Conservation (phyloP, 148 eudicot genomes). For the Rhododendron simsii region DNA sequence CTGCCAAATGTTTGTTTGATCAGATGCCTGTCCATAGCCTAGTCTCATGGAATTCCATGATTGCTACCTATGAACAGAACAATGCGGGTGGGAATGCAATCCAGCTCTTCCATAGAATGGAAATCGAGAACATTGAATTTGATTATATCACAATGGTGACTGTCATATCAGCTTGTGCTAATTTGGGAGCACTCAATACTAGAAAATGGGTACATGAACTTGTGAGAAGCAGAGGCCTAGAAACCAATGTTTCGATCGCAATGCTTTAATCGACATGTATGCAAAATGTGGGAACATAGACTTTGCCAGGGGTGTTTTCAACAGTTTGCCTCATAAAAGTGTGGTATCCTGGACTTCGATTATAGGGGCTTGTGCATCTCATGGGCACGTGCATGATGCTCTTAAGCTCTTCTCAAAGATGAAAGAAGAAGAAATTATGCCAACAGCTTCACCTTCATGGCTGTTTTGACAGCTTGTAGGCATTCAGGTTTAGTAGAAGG, state of each 20-base stretch:
- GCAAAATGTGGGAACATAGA: slow-evolving; percentile 22
- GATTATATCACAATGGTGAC: slow-evolving; percentile 26
- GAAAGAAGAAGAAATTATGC: slow-evolving; percentile 22
- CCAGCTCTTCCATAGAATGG: slow-evolving; percentile 15
- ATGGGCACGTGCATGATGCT: slow-evolving; percentile 25
- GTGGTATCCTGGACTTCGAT: slow-evolving; percentile 25
- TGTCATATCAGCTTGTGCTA: slow-evolving; percentile 24
- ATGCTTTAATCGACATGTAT: slow-evolving; percentile 25
- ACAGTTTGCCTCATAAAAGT: slow-evolving; percentile 18
- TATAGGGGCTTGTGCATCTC: slow-evolving; percentile 32
- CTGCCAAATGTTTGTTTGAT: slow-evolving; percentile 19
- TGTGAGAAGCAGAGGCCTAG: slow-evolving; percentile 22
- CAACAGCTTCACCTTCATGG: slow-evolving; percentile 25
- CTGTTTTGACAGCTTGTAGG: slow-evolving; percentile 34
- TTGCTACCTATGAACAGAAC: slow-evolving; percentile 24
- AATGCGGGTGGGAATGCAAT: slow-evolving; percentile 13
- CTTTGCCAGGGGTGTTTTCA: slow-evolving; percentile 14
- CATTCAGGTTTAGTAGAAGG: slow-evolving; percentile 31
- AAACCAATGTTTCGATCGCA: slow-evolving; percentile 16
- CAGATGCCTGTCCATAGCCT: slow-evolving; percentile 13
- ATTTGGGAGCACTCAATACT: slow-evolving; percentile 12
- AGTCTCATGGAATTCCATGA: slow-evolving; percentile 37
- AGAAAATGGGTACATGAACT: slow-evolving; percentile 23
- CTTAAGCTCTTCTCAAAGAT: slow-evolving; percentile 19
- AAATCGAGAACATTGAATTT: slow-evolving; percentile 5